Percentiles rank a stretch among this genome's conserved stretches.
phyloP scores from a whole-genome alignment of 306 rosid species.

The Sechiopsis laciniata region DNA sequence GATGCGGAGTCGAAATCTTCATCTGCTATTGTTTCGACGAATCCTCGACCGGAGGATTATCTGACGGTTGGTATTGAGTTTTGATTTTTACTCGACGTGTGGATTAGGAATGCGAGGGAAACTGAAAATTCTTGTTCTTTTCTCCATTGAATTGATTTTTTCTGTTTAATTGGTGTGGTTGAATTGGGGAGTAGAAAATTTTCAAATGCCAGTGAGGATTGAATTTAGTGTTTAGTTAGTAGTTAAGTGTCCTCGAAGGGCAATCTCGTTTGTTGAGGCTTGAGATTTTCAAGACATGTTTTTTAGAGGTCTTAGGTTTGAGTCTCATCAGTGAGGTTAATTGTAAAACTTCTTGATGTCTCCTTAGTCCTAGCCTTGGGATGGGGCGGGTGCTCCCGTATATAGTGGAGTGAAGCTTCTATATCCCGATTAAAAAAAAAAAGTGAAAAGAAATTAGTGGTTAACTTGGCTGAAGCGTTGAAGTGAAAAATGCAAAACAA shows the following conservation, averaged over 20 bases:
- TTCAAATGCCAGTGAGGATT: constrained; percentile 1
- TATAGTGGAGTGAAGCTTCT: too few relatives aligned
- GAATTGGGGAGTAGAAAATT: neutral
- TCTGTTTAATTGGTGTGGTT: neutral
- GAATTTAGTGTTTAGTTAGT: constrained; percentile 8
- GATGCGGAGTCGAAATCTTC: constrained; percentile 44
- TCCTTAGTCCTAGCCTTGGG: too few relatives aligned
- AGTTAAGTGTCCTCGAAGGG: too few relatives aligned
- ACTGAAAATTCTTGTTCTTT: neutral
- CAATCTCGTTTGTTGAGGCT: too few relatives aligned
- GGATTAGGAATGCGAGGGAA: neutral
- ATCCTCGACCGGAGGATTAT: constrained; percentile 91
- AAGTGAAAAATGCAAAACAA: neutral
- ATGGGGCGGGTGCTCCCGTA: too few relatives aligned
- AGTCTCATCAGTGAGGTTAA: too few relatives aligned
- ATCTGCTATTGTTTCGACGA: constrained; percentile 73
- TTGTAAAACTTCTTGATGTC: too few relatives aligned
- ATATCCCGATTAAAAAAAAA: too few relatives aligned
- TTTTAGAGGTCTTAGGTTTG: too few relatives aligned
- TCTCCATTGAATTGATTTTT: neutral
- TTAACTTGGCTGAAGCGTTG: constrained; percentile 3
- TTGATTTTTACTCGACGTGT: constrained; percentile 14
- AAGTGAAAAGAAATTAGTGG: too few relatives aligned
- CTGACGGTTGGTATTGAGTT: constrained; percentile 56
- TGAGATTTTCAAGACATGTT: too few relatives aligned